Evolutionary conservation across 768 basidiomycete genomes (phyloP).

Genomic region (Collybiopsis confluens): DNA sequence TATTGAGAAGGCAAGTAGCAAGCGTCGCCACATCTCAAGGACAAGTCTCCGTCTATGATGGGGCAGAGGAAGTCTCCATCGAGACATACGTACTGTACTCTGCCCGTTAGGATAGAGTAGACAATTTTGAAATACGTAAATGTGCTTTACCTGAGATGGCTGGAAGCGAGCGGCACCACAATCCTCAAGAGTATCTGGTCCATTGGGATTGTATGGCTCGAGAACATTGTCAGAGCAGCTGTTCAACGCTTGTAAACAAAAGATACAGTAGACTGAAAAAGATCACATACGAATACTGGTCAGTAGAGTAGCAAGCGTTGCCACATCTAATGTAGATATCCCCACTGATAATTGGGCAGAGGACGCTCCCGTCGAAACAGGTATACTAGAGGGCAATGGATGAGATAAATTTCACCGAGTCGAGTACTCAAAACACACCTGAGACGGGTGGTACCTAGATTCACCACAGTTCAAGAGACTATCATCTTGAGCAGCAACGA

Average conservation of each 20-base stretch:
- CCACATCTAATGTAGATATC: constrained; percentile 8
- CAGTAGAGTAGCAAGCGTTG: constrained; percentile 11
- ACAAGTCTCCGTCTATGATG: background rate
- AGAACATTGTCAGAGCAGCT: constrained; percentile 11
- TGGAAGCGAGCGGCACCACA: constrained; percentile 8
- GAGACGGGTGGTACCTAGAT: constrained; percentile 9
- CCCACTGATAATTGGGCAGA: constrained; percentile 12
- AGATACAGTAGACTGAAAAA: background rate
- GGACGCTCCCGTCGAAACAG: constrained; percentile 11
- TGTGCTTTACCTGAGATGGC: constrained; percentile 4
- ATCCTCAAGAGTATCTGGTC: constrained; percentile 1
- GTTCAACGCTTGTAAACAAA: background rate
- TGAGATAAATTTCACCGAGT: background rate
- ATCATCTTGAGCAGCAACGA: background rate
- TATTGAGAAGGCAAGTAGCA: constrained; percentile 9
- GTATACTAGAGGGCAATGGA: constrained; percentile 8
- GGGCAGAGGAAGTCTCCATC: constrained; percentile 13
- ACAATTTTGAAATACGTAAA: background rate
- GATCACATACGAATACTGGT: constrained; percentile 6
- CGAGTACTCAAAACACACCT: background rate
- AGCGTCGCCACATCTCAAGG: constrained; percentile 1
- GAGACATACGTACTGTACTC: constrained; percentile 8
- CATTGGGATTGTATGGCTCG: background rate
- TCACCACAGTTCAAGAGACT: constrained; percentile 6
- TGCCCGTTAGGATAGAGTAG: background rate